Base-by-base conservation (phyloP, 164 flowering plant genomes). In the Umbellularia californica region DNA sequence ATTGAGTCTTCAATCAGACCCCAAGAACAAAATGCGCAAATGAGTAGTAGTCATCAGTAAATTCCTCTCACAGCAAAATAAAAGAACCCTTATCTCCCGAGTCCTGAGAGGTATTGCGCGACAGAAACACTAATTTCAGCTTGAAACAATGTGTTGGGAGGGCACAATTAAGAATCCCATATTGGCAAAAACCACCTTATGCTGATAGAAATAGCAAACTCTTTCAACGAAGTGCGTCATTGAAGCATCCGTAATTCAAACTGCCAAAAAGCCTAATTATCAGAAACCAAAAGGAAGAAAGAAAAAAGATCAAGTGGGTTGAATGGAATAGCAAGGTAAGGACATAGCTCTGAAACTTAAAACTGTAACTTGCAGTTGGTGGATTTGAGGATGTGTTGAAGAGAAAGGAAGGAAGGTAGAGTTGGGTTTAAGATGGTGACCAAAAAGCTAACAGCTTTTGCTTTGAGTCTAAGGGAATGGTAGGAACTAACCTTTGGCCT, bases 401-500 rank as follows among this genome's bases (percentile, higher is more conserved):
- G 75, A 63, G 60, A 76, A 30, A 64, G 70, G 65, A 35, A 75
- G 51, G 72, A 63, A 74, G 79, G 90, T 85, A 78, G 84, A 83
- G 77, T 87, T 80, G 81, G 89, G 84, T 77, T 81, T 67, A 73
- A 87, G 97, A 93, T 88, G 92, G 94, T 84, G 95, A 89, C 97
- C 90, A 85, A 84, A 76, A 90, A 91, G 79, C 93, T 73, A 87
- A 88, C 88, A 62, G 77, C 80, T 82, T 81, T 89, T 89, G 86
- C 95, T 88, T 93, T 75, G 77, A 75, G 79, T 82, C 76, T 77
- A 91, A 90, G 94, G 77, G 85, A 86, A 85, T 65, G 65, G 58
- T 64, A 47, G 63, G 72, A 75, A 80, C 66, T 51, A 84, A 88
- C 89, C 69, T 86, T 80, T 88, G 89, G 89, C 95, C 91, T 84